Conservation (phyloP, 441 rosid genomes). For the Gossypium laxum region DNA sequence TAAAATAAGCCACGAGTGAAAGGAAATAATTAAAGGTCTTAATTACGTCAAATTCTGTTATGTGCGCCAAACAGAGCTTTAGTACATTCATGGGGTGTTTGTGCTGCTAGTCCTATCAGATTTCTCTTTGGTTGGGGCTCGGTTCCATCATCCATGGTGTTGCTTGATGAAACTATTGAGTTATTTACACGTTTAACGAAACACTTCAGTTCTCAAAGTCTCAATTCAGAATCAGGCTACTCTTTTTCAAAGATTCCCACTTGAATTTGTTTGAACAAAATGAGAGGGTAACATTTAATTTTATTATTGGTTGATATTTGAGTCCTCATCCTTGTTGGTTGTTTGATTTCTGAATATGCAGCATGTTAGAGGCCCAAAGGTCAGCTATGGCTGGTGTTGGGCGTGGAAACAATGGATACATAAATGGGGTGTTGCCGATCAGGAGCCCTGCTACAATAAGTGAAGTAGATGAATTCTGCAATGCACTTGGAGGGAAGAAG, state of each 20-base stretch:
- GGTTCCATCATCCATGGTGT: background rate
- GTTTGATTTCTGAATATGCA: constrained; percentile 26
- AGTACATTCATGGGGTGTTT: background rate
- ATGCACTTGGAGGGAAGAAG: constrained; percentile 70
- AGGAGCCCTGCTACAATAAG: constrained; percentile 53
- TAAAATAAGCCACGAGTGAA: background rate
- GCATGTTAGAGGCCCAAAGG: constrained; percentile 54
- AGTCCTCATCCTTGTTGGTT: background rate
- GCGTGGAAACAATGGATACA: constrained; percentile 41
- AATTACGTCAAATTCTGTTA: constrained; percentile 2
- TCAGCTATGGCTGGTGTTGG: constrained; percentile 34
- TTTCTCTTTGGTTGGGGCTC: background rate
- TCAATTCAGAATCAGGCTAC: constrained; percentile 2
- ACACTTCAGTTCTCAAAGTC: background rate
- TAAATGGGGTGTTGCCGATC: constrained; percentile 42
- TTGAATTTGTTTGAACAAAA: constrained; percentile 1
- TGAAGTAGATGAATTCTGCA: constrained; percentile 73
- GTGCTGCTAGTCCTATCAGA: constrained; percentile 3
- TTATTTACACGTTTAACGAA: background rate
- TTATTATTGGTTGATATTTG: background rate
- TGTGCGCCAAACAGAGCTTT: constrained; percentile 11
- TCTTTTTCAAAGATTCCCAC: background rate
- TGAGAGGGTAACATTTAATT: background rate
- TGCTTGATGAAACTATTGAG: constrained; percentile 7
- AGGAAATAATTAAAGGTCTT: background rate